These are phyloP conservation scores for Mycosphaerella sp. DNA, from an alignment of 2,329 filamentous ascomycete species.

Conservation along the genomic window DNA sequence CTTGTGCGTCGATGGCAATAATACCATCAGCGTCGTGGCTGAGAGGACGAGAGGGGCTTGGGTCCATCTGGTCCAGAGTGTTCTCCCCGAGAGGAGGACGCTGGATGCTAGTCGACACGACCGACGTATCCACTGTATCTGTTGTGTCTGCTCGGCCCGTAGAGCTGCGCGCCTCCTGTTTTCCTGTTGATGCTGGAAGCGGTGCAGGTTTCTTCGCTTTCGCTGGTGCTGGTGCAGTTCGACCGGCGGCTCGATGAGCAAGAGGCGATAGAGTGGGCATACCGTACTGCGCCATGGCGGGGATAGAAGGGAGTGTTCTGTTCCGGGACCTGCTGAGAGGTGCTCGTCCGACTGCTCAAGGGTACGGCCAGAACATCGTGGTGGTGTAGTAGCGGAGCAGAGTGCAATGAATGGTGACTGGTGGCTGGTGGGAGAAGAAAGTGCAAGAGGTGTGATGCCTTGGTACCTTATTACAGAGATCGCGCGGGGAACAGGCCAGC, in stretches of 20 bases:
- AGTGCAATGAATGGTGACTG: not conserved
- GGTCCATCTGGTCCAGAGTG: not conserved
- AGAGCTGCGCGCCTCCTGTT: too few relatives aligned
- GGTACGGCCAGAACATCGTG: conserved; percentile 48
- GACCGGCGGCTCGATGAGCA: not conserved
- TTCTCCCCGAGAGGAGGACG: too few relatives aligned
- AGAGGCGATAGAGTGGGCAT: conserved; percentile 5
- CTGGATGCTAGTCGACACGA: too few relatives aligned
- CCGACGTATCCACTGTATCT: too few relatives aligned
- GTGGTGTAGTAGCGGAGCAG: not conserved
- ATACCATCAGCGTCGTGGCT: conserved; percentile 24
- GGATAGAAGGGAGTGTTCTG: not conserved
- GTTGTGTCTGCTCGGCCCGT: too few relatives aligned
- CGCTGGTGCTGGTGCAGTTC: not conserved
- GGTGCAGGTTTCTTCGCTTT: conserved; percentile 17
- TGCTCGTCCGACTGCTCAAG: conserved; percentile 31
- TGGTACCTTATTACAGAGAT: too few relatives aligned
- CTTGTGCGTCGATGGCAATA: conserved; percentile 49
- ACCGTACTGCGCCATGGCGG: conserved; percentile 12
- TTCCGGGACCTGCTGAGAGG: not conserved
- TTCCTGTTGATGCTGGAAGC: not conserved
- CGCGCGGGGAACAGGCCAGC: not conserved
- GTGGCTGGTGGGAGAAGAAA: not conserved
- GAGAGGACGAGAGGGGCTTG: too few relatives aligned
- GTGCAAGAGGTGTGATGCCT: too few relatives aligned